These are phyloP conservation scores for Extremus antarcticus DNA, from an alignment of 495 filamentous ascomycete species.

Conservation along the genomic window DNA sequence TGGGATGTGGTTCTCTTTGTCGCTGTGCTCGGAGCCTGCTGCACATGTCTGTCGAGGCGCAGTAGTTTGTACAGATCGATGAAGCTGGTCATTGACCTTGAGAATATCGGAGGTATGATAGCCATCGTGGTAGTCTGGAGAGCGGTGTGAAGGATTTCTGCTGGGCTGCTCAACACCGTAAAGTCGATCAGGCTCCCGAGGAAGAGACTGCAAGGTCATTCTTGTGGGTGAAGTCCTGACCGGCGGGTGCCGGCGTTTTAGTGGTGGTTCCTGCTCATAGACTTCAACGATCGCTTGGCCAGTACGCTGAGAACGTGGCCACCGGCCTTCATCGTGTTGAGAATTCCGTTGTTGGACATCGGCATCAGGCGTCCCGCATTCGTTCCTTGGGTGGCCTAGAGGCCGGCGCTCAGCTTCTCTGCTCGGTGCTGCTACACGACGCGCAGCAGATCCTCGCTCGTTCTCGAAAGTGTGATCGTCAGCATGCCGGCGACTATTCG, in stretches of 20 bases:
- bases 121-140: not conserved
- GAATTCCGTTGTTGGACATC: not conserved
- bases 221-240: not conserved
- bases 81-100: not conserved
- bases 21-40: not conserved
- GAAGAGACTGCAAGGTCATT: not conserved
- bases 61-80: not conserved
- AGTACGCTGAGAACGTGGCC: not conserved
- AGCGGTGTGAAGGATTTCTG: not conserved
- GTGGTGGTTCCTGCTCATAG: not conserved
- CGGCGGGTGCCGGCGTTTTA: not conserved
- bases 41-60: not conserved
- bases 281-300: not conserved
- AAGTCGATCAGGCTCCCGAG: not conserved
- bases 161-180: not conserved
- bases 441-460: too few species aligned
- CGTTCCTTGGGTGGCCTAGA: too few species aligned
- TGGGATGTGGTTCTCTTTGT: not conserved
- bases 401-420: too few species aligned
- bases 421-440: too few species aligned
- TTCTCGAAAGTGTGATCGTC: not conserved
- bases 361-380: too few species aligned
- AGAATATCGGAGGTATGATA: conserved; percentile 1
- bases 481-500: not conserved
- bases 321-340: not conserved